Base-by-base conservation (phyloP, 1,139 yeast genomes). In the Candida dubliniensis region DNA sequence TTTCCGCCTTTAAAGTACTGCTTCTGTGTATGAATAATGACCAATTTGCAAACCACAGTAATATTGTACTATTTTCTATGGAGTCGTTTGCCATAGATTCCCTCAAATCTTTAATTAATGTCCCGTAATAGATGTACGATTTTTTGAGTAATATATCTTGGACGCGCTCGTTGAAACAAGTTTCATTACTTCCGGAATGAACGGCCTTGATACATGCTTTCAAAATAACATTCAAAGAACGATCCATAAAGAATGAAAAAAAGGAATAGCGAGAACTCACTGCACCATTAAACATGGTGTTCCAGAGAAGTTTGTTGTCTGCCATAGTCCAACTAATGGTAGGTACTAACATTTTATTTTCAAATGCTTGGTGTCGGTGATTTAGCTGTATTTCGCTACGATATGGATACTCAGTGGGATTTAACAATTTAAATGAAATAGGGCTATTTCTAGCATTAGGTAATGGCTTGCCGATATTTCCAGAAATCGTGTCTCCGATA, bases 31-130 rank as follows among this genome's bases (percentile, higher is more conserved):
- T 56, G 47, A 64, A 67, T 14, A 67, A 62, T 0, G 73, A 60
- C 66, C 73, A 70, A 1, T 71, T 63, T 1, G 74, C 61, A 42
- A 67, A 62, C 36, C 71, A 56, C 9, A 76, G 71, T 26, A 72
- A 65, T 35, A 65, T 61, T 2, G 74, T 64, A 2, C 76, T 66
- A 45, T 60, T 67, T 44, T 71, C 76, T 11, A 66, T 56, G 44
- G 67, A 71, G 37, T 61, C 58, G 18, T 55, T 50, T 25, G 57
- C 57, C 33, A 71, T 57, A 1, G 72, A 61, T 37, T 63, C 64
- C 33, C 75, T 52, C 30, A 72, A 57, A 38, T 66, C 63, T 25
- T 59, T 58, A 10, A 72, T 69, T 38, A 71, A 57, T 23, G 52
- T 51, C 1, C 75, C 75, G 48, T 69, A 72, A 39, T 63, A 64